Percentiles rank a stretch among this genome's conserved stretches.
Conservation (phyloP, 257 asterid species). For the Anisodus tanguticus region DNA sequence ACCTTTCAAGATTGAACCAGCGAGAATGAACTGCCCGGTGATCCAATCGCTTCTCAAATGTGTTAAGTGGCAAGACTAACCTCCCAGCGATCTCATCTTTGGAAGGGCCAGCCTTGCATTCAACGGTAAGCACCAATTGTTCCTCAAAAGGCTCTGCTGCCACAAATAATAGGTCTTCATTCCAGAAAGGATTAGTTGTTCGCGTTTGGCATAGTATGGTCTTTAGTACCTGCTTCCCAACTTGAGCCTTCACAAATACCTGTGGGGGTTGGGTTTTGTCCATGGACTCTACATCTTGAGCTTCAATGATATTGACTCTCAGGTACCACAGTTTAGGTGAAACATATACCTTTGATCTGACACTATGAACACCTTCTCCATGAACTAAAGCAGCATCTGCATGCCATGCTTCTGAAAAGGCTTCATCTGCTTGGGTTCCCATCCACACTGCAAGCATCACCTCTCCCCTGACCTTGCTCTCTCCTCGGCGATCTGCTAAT, state of each 20-base stretch:
- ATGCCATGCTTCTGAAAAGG: slow-evolving; percentile 75
- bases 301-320: slow-evolving; percentile 67
- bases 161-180: slow-evolving; percentile 71
- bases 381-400: slow-evolving; percentile 60
- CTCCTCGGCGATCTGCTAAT: slow-evolving; percentile 53
- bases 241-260: slow-evolving; percentile 67
- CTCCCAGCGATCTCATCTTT: slow-evolving; percentile 66
- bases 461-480: slow-evolving; percentile 57
- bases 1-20: slow-evolving; percentile 68
- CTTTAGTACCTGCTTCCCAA: slow-evolving; percentile 69
- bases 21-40: slow-evolving; percentile 59
- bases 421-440: slow-evolving; percentile 84
- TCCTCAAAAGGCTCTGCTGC: slow-evolving; percentile 88
- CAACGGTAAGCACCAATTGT: slow-evolving; percentile 56
- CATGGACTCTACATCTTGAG: slow-evolving; percentile 61
- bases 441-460: slow-evolving; percentile 78
- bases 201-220: slow-evolving; percentile 52
- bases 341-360: slow-evolving; percentile 74
- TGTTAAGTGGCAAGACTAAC: slow-evolving; percentile 44
- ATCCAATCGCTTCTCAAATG: slow-evolving; percentile 61
- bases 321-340: slow-evolving; percentile 80
- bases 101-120: slow-evolving; percentile 41
- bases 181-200: slow-evolving; percentile 72
- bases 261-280: slow-evolving; percentile 62
- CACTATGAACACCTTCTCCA: slow-evolving; percentile 63